These are phyloP conservation scores for Chalciporus sp. DNA, from an alignment of 1,284 basidiomycete genomes.

Conservation along the genomic window DNA sequence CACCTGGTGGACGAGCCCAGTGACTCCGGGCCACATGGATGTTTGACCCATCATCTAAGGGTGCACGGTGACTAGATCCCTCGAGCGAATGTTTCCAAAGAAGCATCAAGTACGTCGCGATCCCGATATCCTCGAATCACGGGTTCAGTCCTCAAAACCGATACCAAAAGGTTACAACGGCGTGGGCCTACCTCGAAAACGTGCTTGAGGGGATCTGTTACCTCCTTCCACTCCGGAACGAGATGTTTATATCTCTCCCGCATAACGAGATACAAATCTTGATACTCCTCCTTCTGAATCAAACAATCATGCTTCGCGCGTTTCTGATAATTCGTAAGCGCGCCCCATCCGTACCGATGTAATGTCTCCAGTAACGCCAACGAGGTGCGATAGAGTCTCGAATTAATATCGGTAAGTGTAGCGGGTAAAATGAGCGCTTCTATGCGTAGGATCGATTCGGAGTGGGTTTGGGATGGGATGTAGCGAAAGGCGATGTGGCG, in stretches of 20 bases:
- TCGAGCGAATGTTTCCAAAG: slow-evolving; percentile 80
- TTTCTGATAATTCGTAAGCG: slow-evolving; percentile 80
- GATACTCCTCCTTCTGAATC: slow-evolving; percentile 77
- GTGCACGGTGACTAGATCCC: not conserved
- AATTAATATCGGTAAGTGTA: slow-evolving; percentile 52
- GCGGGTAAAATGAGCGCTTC: slow-evolving; percentile 57
- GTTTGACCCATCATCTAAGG: not conserved
- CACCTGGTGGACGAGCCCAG: slow-evolving; percentile 80
- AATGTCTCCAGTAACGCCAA: slow-evolving; percentile 80
- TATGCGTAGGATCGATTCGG: slow-evolving; percentile 42
- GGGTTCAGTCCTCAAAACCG: not conserved
- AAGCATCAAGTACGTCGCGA: slow-evolving; percentile 87
- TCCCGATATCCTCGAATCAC: slow-evolving; percentile 30
- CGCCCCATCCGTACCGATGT: slow-evolving; percentile 86
- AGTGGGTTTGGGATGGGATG: slow-evolving; percentile 28
- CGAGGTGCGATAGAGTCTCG: slow-evolving; percentile 79
- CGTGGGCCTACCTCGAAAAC: slow-evolving; percentile 68
- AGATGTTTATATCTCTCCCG: slow-evolving; percentile 81
- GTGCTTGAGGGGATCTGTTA: slow-evolving; percentile 83
- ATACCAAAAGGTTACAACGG: not conserved
- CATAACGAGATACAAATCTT: slow-evolving; percentile 88
- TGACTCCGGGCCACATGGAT: slow-evolving; percentile 54
- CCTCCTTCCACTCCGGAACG: slow-evolving; percentile 76
- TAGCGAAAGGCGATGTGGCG: slow-evolving; percentile 75
- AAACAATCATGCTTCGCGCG: slow-evolving; percentile 84